Percentiles rank a stretch among this genome's conserved stretches.
phyloP scores from a whole-genome alignment of 2,329 filamentous ascomycete genomes.

The Fusarium torreyae region DNA sequence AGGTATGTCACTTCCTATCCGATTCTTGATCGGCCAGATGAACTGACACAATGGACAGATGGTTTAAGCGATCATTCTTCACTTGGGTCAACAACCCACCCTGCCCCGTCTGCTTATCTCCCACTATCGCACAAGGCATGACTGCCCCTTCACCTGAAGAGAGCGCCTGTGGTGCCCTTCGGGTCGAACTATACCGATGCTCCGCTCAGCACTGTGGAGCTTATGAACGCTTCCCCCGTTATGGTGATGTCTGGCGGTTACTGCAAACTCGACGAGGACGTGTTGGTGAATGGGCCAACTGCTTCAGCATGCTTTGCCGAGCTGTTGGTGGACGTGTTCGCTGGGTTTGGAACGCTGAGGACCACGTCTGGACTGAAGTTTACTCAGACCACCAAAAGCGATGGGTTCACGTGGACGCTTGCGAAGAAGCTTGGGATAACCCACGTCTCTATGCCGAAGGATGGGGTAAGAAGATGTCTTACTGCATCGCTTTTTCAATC shows the following conservation, averaged over 20 bases:
- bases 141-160: constrained; percentile 90
- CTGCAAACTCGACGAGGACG: constrained; percentile 89
- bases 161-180: constrained; percentile 85
- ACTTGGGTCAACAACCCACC: constrained; percentile 96
- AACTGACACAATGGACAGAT: constrained; percentile 59
- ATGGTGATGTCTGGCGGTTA: constrained; percentile 94
- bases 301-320: constrained; percentile 97
- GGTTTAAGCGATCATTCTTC: constrained; percentile 97
- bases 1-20: constrained; percentile 68
- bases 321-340: constrained; percentile 91
- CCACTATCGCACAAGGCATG: constrained; percentile 87
- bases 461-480: constrained; percentile 97
- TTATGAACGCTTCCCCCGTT: constrained; percentile 92
- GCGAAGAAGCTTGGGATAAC: constrained; percentile 96
- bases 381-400: constrained; percentile 94
- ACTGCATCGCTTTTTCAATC: constrained; percentile 96
- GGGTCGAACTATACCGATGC: constrained; percentile 93
- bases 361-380: constrained; percentile 97
- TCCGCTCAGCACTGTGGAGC: constrained; percentile 80
- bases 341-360: constrained; percentile 99
- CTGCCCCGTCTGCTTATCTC: constrained; percentile 84
- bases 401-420: constrained; percentile 97
- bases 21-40: constrained; percentile 1
- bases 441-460: constrained; percentile 93
- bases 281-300: constrained; percentile 97